Evolutionary conservation across 1,139 yeast genomes (phyloP).

Genomic region (Protomyces arabidopsidicola): DNA sequence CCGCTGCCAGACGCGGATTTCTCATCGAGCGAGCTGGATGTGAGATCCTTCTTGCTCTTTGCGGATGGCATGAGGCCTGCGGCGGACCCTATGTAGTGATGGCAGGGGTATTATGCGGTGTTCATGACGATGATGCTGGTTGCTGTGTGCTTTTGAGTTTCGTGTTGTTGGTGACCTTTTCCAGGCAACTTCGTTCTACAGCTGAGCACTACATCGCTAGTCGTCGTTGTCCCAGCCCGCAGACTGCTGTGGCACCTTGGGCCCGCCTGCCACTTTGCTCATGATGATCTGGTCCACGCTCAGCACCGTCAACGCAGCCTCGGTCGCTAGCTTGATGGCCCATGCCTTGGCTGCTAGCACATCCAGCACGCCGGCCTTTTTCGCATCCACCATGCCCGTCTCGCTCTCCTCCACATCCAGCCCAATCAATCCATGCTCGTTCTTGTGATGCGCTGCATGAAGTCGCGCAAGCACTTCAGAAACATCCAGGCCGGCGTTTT

Average conservation of each 20-base stretch:
- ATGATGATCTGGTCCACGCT: constrained; percentile 87
- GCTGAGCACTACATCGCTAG: constrained; percentile 22
- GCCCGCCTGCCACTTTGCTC: constrained; percentile 53
- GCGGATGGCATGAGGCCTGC: background rate
- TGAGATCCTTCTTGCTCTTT: background rate
- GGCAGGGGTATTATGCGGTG: background rate
- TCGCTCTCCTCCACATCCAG: constrained; percentile 64
- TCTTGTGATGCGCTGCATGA: constrained; percentile 72
- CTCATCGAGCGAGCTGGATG: background rate
- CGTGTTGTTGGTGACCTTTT: no score
- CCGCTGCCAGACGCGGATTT: background rate
- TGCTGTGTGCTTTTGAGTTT: background rate
- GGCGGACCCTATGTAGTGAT: background rate
- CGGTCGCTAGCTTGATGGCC: constrained; percentile 91
- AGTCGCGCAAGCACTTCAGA: constrained; percentile 80
- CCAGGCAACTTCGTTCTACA: no score
- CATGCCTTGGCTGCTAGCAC: constrained; percentile 73
- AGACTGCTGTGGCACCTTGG: constrained; percentile 31
- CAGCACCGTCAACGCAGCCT: constrained; percentile 85
- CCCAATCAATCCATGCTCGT: constrained; percentile 49
- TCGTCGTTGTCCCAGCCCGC: constrained; percentile 33
- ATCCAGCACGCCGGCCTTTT: constrained; percentile 67
- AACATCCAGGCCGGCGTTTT: constrained; percentile 88
- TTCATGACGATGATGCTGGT: background rate
- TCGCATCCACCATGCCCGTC: constrained; percentile 61